Evolutionary conservation across 306 rosid species (phyloP).

Genomic region (Ziziphus jujuba): DNA sequence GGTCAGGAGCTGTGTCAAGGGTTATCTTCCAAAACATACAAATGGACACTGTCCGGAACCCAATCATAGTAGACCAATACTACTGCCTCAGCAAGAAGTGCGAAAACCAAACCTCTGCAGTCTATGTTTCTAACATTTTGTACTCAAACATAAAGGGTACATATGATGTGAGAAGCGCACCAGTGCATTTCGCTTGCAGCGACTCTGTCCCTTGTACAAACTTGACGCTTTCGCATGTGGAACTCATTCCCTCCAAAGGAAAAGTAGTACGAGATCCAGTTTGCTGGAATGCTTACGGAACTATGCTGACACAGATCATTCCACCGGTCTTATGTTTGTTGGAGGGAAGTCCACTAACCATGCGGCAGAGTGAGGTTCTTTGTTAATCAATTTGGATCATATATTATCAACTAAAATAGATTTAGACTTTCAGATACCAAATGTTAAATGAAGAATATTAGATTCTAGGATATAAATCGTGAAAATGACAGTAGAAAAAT

Average conservation of each 20-base stretch:
- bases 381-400: constrained; percentile 3
- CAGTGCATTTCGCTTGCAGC: constrained; percentile 52
- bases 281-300: constrained; percentile 63
- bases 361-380: constrained; percentile 14
- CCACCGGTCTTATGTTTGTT: constrained; percentile 47
- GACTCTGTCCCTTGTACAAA: constrained; percentile 56
- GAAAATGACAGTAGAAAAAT: no score
- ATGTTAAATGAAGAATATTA: background rate
- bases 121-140: constrained; percentile 33
- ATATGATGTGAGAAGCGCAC: constrained; percentile 50
- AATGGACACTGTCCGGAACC: constrained; percentile 76
- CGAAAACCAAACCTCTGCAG: constrained; percentile 55
- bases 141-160: constrained; percentile 58
- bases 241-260: constrained; percentile 40
- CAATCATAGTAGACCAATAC: constrained; percentile 61
- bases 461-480: no score
- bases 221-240: constrained; percentile 41
- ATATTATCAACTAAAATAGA: background rate
- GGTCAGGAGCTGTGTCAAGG: constrained; percentile 67
- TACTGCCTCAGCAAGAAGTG: constrained; percentile 54
- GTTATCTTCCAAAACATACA: constrained; percentile 68
- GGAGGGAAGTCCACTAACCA: constrained; percentile 30
- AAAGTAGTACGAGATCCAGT: constrained; percentile 27
- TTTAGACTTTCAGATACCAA: background rate
- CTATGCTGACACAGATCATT: constrained; percentile 29